These are phyloP conservation scores for Sphagnum magellanicum DNA, from an alignment of 228 moss, liverwort and hornwort genomes.

Conservation along the genomic window DNA sequence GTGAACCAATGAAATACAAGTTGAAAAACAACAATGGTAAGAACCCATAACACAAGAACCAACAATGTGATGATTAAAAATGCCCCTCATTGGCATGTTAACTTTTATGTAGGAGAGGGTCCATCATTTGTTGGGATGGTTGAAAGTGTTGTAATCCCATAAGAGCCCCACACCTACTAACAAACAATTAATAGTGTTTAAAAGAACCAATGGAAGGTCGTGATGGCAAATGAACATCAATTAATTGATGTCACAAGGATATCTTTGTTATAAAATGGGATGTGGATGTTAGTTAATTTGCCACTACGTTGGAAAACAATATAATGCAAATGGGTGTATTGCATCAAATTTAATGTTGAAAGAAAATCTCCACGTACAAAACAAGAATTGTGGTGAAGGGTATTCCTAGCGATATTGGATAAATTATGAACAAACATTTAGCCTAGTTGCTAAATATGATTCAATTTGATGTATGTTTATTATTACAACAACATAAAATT, in stretches of 20 bases:
- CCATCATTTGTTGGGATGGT: not conserved
- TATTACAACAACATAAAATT: not conserved
- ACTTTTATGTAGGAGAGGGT: too few species aligned
- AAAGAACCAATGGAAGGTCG: not conserved
- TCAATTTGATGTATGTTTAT: not conserved
- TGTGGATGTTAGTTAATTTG: not conserved
- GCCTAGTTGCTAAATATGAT: not conserved
- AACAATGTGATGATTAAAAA: too few species aligned
- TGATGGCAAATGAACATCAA: not conserved
- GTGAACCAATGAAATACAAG: too few species aligned
- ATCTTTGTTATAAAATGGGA: not conserved
- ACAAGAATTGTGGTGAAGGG: constrained; percentile 1
- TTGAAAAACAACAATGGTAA: too few species aligned
- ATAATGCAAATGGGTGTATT: not conserved
- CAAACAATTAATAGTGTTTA: not conserved
- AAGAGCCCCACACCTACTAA: not conserved
- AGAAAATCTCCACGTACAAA: not conserved
- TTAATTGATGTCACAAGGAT: too few species aligned
- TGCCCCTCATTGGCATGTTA: not conserved
- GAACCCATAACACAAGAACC: too few species aligned
- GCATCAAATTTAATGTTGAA: not conserved
- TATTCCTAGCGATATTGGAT: not conserved
- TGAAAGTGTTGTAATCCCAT: not conserved
- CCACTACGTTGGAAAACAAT: not conserved
- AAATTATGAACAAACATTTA: not conserved